Evolutionary conservation across 768 basidiomycete genomes (phyloP).

Genomic region (Rhizopogon salebrosus): DNA sequence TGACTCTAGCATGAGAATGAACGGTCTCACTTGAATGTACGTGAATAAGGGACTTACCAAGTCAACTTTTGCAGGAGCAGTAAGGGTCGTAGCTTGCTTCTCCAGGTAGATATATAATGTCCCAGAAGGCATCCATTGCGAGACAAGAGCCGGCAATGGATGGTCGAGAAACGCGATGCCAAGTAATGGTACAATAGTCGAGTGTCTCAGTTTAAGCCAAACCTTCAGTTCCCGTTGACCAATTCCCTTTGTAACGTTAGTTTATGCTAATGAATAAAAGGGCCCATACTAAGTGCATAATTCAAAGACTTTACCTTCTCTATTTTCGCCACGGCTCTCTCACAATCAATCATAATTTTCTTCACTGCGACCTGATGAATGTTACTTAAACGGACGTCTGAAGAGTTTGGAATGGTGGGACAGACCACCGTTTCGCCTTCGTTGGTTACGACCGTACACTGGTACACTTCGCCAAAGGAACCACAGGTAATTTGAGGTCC

Average conservation of each 20-base stretch:
- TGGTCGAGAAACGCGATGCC: constrained; percentile 6
- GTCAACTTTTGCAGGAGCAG: too few species aligned
- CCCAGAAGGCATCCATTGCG: not conserved
- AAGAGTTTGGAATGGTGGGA: not conserved
- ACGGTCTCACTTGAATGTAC: not conserved
- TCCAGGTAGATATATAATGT: not conserved
- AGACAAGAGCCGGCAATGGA: not conserved
- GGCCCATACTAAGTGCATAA: too few species aligned
- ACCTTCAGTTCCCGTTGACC: constrained; percentile 14
- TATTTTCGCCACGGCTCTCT: too few species aligned
- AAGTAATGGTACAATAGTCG: constrained; percentile 14
- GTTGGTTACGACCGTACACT: not conserved
- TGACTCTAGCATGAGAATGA: not conserved
- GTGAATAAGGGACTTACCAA: not conserved
- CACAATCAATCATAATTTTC: not conserved
- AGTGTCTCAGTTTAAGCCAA: constrained; percentile 14
- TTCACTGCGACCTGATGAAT: not conserved
- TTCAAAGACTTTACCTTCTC: too few species aligned
- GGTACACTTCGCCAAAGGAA: constrained; percentile 6
- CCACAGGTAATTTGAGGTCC: not conserved
- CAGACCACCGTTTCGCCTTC: not conserved
- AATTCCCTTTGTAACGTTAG: too few species aligned
- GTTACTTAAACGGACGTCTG: not conserved
- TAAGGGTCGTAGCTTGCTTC: too few species aligned
- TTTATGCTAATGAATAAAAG: too few species aligned